Evolutionary conservation across 2,329 filamentous ascomycete species (phyloP).

Genomic region (Arthrobotrys pseudoclavata): DNA sequence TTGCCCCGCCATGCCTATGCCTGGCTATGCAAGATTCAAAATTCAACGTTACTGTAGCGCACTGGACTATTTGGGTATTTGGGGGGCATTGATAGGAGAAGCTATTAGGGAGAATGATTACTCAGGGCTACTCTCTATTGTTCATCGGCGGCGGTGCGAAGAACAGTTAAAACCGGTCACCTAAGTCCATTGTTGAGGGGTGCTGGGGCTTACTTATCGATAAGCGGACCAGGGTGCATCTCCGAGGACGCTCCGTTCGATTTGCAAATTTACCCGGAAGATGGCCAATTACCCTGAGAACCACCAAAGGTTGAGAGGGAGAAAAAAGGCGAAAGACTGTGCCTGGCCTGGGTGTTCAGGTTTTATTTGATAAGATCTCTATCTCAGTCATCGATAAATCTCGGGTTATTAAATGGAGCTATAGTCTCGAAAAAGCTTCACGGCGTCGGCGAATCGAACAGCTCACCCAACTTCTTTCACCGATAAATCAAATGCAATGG

Average conservation of each 20-base stretch:
- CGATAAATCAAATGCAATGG: conserved; percentile 14
- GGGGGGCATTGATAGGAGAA: conserved; percentile 42
- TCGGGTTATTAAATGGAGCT: conserved; percentile 30
- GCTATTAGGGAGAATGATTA: conserved; percentile 30
- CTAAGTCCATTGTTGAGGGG: conserved; percentile 34
- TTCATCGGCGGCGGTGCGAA: conserved; percentile 16
- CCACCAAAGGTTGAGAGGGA: not conserved
- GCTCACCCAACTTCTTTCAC: conserved; percentile 13
- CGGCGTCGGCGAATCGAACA: conserved; percentile 30
- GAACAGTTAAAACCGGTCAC: not conserved
- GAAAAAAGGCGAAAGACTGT: not conserved
- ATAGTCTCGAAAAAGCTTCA: not conserved
- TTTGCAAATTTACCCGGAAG: conserved; percentile 41
- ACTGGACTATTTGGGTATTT: not conserved
- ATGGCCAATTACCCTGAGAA: conserved; percentile 19
- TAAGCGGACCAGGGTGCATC: conserved; percentile 25
- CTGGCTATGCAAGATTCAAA: not conserved
- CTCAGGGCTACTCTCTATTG: conserved; percentile 26
- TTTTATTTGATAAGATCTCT: conserved; percentile 26
- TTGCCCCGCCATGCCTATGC: not conserved
- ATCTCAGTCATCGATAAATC: conserved; percentile 23
- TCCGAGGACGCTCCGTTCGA: conserved; percentile 4
- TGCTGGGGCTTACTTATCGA: conserved; percentile 46
- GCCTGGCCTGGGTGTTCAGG: conserved; percentile 1
- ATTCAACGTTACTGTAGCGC: conserved; percentile 7